Base-by-base conservation (phyloP, 768 basidiomycete genomes). In the Podaxis carcinomalis region DNA sequence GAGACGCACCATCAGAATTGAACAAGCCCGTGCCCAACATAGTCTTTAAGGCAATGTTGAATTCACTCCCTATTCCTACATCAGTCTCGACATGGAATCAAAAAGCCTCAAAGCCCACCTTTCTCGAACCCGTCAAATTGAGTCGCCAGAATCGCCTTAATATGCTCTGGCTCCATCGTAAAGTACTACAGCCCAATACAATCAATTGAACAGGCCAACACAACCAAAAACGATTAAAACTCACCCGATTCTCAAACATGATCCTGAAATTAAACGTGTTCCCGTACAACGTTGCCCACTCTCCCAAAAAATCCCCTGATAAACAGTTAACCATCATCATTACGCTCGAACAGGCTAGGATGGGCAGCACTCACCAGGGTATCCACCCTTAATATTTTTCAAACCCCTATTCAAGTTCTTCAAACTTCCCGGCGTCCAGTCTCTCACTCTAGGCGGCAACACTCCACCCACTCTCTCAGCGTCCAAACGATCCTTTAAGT, bases 21-120 rank as follows among this genome's bases (percentile, higher is more conserved):
- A 89, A 89, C 3, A 89, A 83, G 0, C 88, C 88, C 10, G 78
- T 78, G 0, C 88, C 88, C 16, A 88, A 71, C 9, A 88, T 75
- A 1, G 78, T 74, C 3, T 71, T 70, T 75, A 82, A 76, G n/a
- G 74, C 73, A 21, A 71, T 57, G 51, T 72, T 76, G 51, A 85
- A 79, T 14, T 71, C 37, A 69, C 61, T 76, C 67, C 27, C 80
- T 80, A 79, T 7, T 16, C 19, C 19, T 5, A n/a, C 19, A 16
- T 47, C 14, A 11, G 28, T 40, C 57, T 35, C 56, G 23, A 23
- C 5, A 5, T 21, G 19, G 23, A 4, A 19, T 27, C 25, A 10
- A 19, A 27, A 25, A 25, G 28, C 9, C 13, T 49, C 6, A 19
- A 14, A 25, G 23, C 47, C 13, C 50, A 80, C 85, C 85, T 75